Percentiles rank a stretch among this genome's conserved stretches.
Evolutionary conservation across 441 rosid species (phyloP).

Genomic region (Pelargonium australe): DNA sequence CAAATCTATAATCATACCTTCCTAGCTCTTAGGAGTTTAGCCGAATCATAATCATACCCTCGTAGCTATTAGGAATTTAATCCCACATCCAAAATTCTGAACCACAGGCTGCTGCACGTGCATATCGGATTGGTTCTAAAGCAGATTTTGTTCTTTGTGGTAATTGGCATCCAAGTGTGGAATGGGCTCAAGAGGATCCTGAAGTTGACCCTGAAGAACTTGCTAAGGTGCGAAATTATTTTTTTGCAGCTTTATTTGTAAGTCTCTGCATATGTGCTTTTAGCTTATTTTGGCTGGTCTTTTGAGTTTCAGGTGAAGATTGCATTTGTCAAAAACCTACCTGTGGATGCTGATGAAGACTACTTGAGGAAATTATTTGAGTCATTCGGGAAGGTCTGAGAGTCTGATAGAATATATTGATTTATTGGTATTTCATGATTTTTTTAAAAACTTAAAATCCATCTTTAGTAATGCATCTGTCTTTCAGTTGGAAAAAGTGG

Average conservation of each 20-base stretch:
- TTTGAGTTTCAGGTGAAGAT: slow-evolving; percentile 9
- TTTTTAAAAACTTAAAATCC: not conserved
- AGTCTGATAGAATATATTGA: not conserved
- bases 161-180: slow-evolving; percentile 14
- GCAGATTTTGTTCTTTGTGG: slow-evolving; percentile 11
- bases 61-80: slow-evolving; percentile 3
- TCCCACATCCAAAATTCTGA: slow-evolving; percentile 10
- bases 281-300: not conserved
- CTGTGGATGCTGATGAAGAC: slow-evolving; percentile 8
- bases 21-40: slow-evolving; percentile 6
- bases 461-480: not conserved
- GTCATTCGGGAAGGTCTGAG: slow-evolving; percentile 10
- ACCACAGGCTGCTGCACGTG: slow-evolving; percentile 15
- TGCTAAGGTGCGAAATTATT: slow-evolving; percentile 10
- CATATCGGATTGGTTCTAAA: slow-evolving; percentile 13
- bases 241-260: slow-evolving; percentile 2
- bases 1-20: slow-evolving; percentile 5
- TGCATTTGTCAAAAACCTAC: slow-evolving; percentile 13
- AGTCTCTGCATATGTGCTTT: not conserved
- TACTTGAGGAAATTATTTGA: slow-evolving; percentile 11
- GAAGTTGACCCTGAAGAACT: slow-evolving; percentile 13
- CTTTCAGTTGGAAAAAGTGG: slow-evolving; percentile 13
- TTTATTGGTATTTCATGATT: not conserved
- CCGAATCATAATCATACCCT: slow-evolving; percentile 9
- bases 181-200: slow-evolving; percentile 15